Conservation (phyloP, 805 yeast genomes). For the Yamadazyma insecticola region DNA sequence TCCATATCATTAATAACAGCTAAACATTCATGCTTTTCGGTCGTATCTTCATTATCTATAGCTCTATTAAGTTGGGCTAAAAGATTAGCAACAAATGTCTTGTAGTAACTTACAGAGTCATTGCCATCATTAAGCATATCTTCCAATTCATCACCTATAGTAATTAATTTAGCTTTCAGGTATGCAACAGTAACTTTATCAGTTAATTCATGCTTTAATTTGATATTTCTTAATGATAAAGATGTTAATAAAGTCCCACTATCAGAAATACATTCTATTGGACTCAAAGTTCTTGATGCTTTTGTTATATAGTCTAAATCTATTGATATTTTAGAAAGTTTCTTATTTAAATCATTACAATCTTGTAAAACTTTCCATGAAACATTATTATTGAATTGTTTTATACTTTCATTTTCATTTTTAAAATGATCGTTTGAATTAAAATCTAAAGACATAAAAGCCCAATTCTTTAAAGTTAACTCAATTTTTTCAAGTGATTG, state of each 20-base stretch:
- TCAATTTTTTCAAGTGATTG: conserved; percentile 49
- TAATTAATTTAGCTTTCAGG: conserved; percentile 60
- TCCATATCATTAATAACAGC: conserved; percentile 67
- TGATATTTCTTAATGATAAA: conserved; percentile 40
- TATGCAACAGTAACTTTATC: conserved; percentile 55
- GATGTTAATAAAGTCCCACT: conserved; percentile 48
- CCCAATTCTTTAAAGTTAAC: conserved; percentile 48
- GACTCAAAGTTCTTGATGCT: conserved; percentile 36
- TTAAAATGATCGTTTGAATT: conserved; percentile 39
- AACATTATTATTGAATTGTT: conserved; percentile 46
- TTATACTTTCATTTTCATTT: conserved; percentile 13
- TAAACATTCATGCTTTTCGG: conserved; percentile 61
- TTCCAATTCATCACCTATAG: conserved; percentile 61
- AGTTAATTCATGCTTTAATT: conserved; percentile 45
- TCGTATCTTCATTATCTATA: conserved; percentile 48
- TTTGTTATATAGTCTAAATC: conserved; percentile 46
- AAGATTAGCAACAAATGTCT: conserved; percentile 53
- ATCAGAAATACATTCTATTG: conserved; percentile 48
- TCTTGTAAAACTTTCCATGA: conserved; percentile 50
- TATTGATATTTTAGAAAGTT: conserved; percentile 35
- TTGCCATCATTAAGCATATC: conserved; percentile 38
- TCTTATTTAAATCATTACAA: conserved; percentile 44
- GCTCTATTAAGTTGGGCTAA: conserved; percentile 55
- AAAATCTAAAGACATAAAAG: conserved; percentile 48
- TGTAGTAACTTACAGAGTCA: conserved; percentile 41